These are phyloP conservation scores for Leishmania guyanensis DNA, from an alignment of 208 protist genomes.

Conservation along the genomic window DNA sequence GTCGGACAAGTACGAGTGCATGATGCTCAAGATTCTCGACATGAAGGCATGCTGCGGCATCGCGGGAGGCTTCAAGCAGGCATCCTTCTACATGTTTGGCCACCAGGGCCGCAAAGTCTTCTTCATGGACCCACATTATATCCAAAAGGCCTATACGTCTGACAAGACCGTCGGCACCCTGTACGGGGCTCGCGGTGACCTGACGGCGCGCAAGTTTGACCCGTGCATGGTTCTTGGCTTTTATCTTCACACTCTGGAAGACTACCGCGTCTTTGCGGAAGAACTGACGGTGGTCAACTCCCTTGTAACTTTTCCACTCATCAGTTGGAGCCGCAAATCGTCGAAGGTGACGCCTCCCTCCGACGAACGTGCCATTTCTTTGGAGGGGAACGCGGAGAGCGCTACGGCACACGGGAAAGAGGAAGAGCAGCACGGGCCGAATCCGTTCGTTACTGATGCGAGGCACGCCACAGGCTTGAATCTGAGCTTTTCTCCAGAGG, in stretches of 20 bases:
- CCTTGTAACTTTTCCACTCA: slow-evolving; percentile 51
- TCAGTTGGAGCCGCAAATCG: slow-evolving; percentile 6
- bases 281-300: slow-evolving; percentile 46
- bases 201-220: slow-evolving; percentile 20
- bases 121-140: slow-evolving; percentile 77
- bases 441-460: background rate
- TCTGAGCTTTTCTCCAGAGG: background rate
- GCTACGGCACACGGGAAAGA: background rate
- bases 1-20: slow-evolving; percentile 43
- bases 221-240: slow-evolving; percentile 71
- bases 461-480: background rate
- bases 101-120: slow-evolving; percentile 59
- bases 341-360: background rate
- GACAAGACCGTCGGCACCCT: slow-evolving; percentile 29
- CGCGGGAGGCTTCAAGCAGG: slow-evolving; percentile 45
- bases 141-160: slow-evolving; percentile 60
- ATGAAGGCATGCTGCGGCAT: slow-evolving; percentile 61
- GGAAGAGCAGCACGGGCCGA: background rate
- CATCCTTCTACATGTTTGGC: slow-evolving; percentile 65
- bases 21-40: slow-evolving; percentile 48
- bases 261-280: slow-evolving; percentile 39
- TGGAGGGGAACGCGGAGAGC: background rate
- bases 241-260: slow-evolving; percentile 48
- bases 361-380: background rate
- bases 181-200: slow-evolving; percentile 10